These are phyloP conservation scores for Xylariaceae sp. DNA, from an alignment of 2,329 filamentous ascomycete genomes.

Conservation along the genomic window DNA sequence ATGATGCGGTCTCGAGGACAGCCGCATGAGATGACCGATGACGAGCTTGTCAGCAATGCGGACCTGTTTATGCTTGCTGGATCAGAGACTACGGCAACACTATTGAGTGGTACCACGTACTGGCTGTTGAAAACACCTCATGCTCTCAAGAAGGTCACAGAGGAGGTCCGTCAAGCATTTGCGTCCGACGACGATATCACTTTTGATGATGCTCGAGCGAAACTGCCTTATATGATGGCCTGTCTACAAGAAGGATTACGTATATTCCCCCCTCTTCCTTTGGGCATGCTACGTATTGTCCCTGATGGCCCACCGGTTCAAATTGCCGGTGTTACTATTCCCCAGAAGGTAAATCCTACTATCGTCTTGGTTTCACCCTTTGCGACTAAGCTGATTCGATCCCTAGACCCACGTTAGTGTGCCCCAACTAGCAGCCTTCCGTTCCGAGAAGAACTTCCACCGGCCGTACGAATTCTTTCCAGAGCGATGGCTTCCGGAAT, in stretches of 20 bases:
- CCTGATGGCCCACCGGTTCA: slow-evolving; percentile 32
- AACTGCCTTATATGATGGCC: slow-evolving; percentile 36
- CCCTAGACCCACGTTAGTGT: slow-evolving; percentile 34
- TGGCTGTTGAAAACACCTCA: slow-evolving; percentile 43
- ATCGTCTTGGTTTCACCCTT: neutral
- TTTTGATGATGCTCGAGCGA: slow-evolving; percentile 44
- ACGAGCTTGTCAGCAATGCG: slow-evolving; percentile 43
- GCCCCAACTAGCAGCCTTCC: slow-evolving; percentile 37
- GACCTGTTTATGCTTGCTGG: slow-evolving; percentile 42
- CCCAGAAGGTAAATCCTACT: slow-evolving; percentile 32
- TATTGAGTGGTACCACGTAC: slow-evolving; percentile 36
- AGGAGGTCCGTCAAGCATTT: slow-evolving; percentile 55
- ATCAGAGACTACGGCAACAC: slow-evolving; percentile 43
- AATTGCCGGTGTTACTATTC: slow-evolving; percentile 34
- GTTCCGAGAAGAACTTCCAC: slow-evolving; percentile 36
- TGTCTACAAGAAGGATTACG: slow-evolving; percentile 38
- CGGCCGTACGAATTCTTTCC: slow-evolving; percentile 34
- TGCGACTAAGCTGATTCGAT: slow-evolving; percentile 12
- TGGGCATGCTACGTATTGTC: slow-evolving; percentile 31
- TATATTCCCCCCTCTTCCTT: slow-evolving; percentile 37
- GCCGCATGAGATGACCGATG: slow-evolving; percentile 38
- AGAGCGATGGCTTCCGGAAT: slow-evolving; percentile 37
- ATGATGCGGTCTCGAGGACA: slow-evolving; percentile 42
- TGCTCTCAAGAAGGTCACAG: slow-evolving; percentile 33
- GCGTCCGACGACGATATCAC: slow-evolving; percentile 53